phyloP scores from a whole-genome alignment of 495 filamentous ascomycete genomes.

The Tuber brumale region DNA sequence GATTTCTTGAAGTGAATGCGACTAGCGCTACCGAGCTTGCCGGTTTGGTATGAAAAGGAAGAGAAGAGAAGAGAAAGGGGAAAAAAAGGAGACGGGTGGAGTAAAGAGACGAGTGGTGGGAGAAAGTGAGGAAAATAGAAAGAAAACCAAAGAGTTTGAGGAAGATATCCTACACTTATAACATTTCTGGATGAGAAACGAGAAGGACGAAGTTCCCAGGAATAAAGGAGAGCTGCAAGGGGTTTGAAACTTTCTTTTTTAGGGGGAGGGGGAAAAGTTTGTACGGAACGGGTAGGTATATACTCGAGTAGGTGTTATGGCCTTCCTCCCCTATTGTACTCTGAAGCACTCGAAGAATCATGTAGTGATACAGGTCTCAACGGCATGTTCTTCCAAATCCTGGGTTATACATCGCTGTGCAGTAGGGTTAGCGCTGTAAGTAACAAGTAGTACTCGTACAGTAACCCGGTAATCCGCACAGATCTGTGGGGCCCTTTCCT shows the following conservation, averaged over 20 bases:
- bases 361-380: conserved; percentile 1
- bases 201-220: background rate
- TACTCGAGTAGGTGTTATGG: background rate
- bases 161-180: background rate
- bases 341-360: background rate
- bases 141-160: background rate
- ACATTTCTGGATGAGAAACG: background rate
- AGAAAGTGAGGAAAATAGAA: background rate
- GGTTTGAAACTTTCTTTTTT: background rate
- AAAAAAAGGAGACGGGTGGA: background rate
- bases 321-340: background rate
- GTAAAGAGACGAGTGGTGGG: background rate
- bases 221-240: background rate
- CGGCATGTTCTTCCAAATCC: background rate
- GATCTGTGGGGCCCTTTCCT: background rate
- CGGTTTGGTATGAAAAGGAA: background rate
- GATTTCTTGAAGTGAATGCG: background rate
- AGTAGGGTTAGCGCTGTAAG: too few species aligned
- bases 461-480: background rate
- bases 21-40: background rate
- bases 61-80: background rate
- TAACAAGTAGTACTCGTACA: background rate
- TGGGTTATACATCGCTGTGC: background rate
- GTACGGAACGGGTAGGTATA: background rate
- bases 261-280: background rate